Conservation (phyloP, 2,329 filamentous ascomycete genomes). For the Aspergillus aculeatinus region DNA sequence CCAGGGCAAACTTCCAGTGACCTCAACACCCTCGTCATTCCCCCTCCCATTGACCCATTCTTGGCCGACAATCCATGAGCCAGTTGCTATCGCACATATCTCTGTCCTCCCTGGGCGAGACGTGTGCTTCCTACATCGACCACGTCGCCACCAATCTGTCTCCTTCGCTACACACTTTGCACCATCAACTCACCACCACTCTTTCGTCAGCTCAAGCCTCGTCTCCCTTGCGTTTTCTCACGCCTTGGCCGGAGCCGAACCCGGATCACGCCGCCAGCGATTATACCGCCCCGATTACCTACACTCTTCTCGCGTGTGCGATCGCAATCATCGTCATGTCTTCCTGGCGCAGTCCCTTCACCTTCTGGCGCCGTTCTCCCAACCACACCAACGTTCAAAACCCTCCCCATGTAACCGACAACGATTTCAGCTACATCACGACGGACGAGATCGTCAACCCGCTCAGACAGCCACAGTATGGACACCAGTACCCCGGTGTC, state of each 20-base stretch:
- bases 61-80: slow-evolving; percentile 36
- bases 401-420: slow-evolving; percentile 38
- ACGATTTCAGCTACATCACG: slow-evolving; percentile 42
- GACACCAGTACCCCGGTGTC: slow-evolving; percentile 14
- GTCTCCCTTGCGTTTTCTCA: slow-evolving; percentile 23
- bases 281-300: slow-evolving; percentile 21
- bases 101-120: slow-evolving; percentile 42
- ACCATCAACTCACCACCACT: slow-evolving; percentile 23
- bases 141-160: slow-evolving; percentile 34
- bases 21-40: slow-evolving; percentile 10
- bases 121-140: slow-evolving; percentile 41
- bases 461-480: slow-evolving; percentile 15
- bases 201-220: slow-evolving; percentile 23
- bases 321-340: slow-evolving; percentile 34
- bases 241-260: slow-evolving; percentile 22
- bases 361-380: slow-evolving; percentile 35
- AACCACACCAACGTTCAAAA: slow-evolving; percentile 27
- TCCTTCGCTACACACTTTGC: slow-evolving; percentile 32
- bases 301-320: slow-evolving; percentile 29
- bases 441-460: slow-evolving; percentile 35
- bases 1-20: slow-evolving; percentile 17
- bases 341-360: slow-evolving; percentile 34
- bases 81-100: slow-evolving; percentile 37
- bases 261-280: slow-evolving; percentile 8
- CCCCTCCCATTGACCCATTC: not conserved